Conservation (phyloP, 805 yeast species). For the Myxozyma kluyveri region DNA sequence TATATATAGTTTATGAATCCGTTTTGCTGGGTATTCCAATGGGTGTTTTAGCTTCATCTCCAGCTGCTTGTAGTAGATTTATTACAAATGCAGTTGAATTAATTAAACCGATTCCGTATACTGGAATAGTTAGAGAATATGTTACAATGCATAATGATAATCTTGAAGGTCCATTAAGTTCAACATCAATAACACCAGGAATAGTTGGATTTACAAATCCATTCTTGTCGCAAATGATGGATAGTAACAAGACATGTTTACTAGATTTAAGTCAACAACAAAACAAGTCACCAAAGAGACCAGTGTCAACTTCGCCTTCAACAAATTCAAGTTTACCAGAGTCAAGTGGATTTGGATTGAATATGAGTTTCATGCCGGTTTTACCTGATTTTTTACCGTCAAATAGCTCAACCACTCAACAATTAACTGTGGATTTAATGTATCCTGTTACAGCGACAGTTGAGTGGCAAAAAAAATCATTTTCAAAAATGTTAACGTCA, state of each 20-base stretch:
- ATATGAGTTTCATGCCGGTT: constrained; percentile 20
- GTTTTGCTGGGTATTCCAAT: constrained; percentile 20
- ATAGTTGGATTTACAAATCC: constrained; percentile 28
- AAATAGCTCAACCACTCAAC: constrained; percentile 15
- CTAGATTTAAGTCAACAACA: constrained; percentile 9
- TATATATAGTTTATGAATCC: constrained; percentile 16
- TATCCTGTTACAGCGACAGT: constrained; percentile 27
- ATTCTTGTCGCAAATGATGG: constrained; percentile 19
- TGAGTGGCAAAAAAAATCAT: constrained; percentile 21
- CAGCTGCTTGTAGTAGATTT: constrained; percentile 21
- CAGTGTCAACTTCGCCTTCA: neutral
- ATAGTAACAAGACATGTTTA: constrained; percentile 8
- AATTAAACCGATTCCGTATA: constrained; percentile 27
- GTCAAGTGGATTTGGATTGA: no score
- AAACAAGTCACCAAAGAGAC: neutral
- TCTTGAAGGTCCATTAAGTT: constrained; percentile 10
- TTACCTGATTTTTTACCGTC: constrained; percentile 24
- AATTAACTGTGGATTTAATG: constrained; percentile 22
- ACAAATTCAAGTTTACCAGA: constrained; percentile 3
- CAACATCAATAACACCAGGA: constrained; percentile 21
- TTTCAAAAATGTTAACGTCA: constrained; percentile 12
- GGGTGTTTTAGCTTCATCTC: constrained; percentile 20
- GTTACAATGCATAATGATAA: constrained; percentile 24
- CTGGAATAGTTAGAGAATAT: constrained; percentile 25
- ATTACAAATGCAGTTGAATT: constrained; percentile 21